Base-by-base conservation (phyloP, 2,329 filamentous ascomycete genomes). In the Chalaropsis thielavioides region DNA sequence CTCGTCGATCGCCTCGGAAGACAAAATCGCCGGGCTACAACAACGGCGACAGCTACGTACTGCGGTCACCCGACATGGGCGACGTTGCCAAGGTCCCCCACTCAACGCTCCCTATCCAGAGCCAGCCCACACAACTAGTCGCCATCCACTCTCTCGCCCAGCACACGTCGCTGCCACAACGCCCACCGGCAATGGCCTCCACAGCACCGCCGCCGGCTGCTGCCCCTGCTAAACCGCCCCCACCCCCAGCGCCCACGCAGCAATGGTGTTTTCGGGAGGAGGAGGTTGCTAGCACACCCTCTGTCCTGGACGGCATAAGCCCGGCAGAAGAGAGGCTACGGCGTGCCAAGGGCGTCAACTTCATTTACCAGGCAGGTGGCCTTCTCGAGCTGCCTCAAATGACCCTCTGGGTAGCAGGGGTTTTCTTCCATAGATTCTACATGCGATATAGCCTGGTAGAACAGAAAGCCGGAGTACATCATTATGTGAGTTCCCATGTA, bases 401-500 rank as follows among this genome's bases (percentile, higher is more conserved):
- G 65, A 97, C 94, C 0, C 80, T 99, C 51, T 92, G 89, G 75
- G 95, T 95, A 0, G 94, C 94, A 0, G 88, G 89, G 19, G 88
- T 96, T 54, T 97, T 95, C 78, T 92, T 99, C 74, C 92, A 99
- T 74, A 85, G 94, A 40, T 97, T 96, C 74, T 92, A 91, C 73
- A 96, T 97, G 90, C 86, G 91, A 68, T 85, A 81, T 72, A 92
- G 86, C 72, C 86, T 95, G 82, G 85, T 88, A 61, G 82, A 86
- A 70, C 83, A 87, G 71, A 88, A 85, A 68, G 81, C 81, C 68
- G 90, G 90, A 15, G 83, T 95, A 60, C 92, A 96, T 74, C 92
- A 96, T 70, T 97, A 96, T 72, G 89, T 95, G 76, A 76, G 83
- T 80, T n/a, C 58, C 54, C 51, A 51, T 38, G 10, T 49, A 38